Evolutionary conservation across 495 filamentous ascomycete genomes (phyloP), one percentile per base, ranked within the genome.

Genomic region (Lepidopterella palustris): DNA sequence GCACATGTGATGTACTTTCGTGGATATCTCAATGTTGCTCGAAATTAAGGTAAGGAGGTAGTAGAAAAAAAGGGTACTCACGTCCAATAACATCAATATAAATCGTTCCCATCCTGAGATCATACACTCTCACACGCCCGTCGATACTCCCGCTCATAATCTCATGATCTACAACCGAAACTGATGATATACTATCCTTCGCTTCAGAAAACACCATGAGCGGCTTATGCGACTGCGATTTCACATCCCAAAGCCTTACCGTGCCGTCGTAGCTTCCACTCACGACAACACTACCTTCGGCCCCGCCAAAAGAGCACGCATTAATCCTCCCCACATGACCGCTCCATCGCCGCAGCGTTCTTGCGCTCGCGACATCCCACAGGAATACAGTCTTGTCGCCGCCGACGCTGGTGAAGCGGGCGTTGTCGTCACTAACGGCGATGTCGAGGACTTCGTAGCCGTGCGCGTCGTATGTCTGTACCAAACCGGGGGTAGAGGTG

Each of bases 331-430:
- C 89, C 48, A 78, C 74, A 55, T 73, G 66, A 26, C 77, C 77
- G 27, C 77, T 78, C 77, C 91, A 95, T 28, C 92, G 79, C 27
- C 85, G 79, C 15, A 86, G 68, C 0, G 92, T 96, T 64, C 75
- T 74, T 8, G 86, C 89, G 4, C 86, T 86, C 4, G 83, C 74
- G 0, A 97, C 93, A 74, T 98, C 93, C 93, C 93, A 98, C 18
- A 95, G 80, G 68, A 96, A 95, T 4, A 95, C 89, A 64, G 79
- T 80, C 63, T 89, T 84, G 77, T 98, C 93, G 45, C 95, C 93
- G 69, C 93, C 93, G 2, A 84, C 82, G 42, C 83, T 88, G 23
- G 82, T 83, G 70, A 97, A 96, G 28, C 81, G 80, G 50, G 86
- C 79, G 78, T 98, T 98, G 74, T 87, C 84, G 47, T 70, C 61